Evolutionary conservation across 768 basidiomycete genomes (phyloP), one percentile per base, ranked within the genome.

Genomic region (Lentinula edodes): DNA sequence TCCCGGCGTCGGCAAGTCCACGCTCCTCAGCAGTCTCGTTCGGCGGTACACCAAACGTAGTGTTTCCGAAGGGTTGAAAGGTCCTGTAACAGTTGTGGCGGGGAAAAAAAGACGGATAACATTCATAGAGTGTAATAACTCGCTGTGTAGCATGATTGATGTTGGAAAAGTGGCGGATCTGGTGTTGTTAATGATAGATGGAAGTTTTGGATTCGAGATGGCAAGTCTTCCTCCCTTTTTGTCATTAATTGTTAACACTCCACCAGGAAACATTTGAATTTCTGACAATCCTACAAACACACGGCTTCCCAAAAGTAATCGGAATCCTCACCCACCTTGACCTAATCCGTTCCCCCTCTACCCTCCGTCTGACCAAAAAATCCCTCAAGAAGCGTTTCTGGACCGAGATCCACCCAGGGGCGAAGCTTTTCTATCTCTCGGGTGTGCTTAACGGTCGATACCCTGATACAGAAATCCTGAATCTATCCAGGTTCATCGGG

Each of bases 341-440:
- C 74, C 88, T 99, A 65, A 91, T 99, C 66, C 97, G 97, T 80
- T 95, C 94, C 70, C 83, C 89, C 5, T 81, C 90, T 0, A 88
- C 88, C 3, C 86, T 98, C 43, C 90, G 89, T 61, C 85, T 86
- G 54, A 94, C 93, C 58, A 99, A 98, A 78, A 97, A 97, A 69
- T 77, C 88, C 0, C 84, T 99, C 42, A 99, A 99, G 75, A 97
- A 93, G 70, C 91, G 97, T 9, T 99, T 99, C 78, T 99, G 97
- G 97, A 93, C 95, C 0, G 97, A 99, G 74, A 98, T 99, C 12
- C 98, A 98, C 73, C 91, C 95, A 68, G 97, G 97, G 54, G 96
- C 97, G 35, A 99, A 99, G 72, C 86, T 99, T 7, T 98, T 98
- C 76, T 98, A 97, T 73, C 87, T 98, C 55, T 95, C 93, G 2